These are phyloP conservation scores for Caryopteris hybrid DNA, from an alignment of 305 asterid species.

Conservation along the genomic window DNA sequence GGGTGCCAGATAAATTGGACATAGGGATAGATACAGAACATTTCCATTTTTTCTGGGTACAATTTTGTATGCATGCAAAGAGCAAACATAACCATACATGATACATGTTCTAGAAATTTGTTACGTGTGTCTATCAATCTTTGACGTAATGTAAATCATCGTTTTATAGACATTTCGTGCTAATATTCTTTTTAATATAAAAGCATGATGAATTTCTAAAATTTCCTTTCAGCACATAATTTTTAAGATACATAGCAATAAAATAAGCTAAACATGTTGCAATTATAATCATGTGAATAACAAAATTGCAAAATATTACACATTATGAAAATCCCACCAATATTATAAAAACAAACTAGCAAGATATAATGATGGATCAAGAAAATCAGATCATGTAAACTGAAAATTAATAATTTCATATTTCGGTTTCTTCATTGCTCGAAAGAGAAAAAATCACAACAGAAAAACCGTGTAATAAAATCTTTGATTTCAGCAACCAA, in stretches of 20 bases:
- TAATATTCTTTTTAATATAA: neutral
- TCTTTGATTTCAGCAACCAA: slow-evolving; percentile 11
- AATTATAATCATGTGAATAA: neutral
- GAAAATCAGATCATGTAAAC: neutral
- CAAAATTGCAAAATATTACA: neutral
- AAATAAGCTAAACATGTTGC: neutral
- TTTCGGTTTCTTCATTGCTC: too few species aligned
- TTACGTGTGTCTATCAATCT: slow-evolving; percentile 1
- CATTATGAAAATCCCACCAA: neutral
- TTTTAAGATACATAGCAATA: neutral
- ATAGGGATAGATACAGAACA: neutral
- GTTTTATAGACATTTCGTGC: neutral
- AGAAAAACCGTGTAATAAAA: neutral
- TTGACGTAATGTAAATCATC: neutral
- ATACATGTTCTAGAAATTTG: neutral
- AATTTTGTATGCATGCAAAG: neutral
- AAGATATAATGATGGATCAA: neutral
- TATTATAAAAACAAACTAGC: neutral
- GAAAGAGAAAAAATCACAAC: neutral
- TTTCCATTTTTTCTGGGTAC: neutral
- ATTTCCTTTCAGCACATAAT: neutral
- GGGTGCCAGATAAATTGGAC: neutral
- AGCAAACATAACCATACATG: neutral
- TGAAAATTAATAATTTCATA: neutral
- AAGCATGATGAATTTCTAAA: neutral